Base-by-base conservation (phyloP, 129 eudicot genomes). In the Artemisia annua region DNA sequence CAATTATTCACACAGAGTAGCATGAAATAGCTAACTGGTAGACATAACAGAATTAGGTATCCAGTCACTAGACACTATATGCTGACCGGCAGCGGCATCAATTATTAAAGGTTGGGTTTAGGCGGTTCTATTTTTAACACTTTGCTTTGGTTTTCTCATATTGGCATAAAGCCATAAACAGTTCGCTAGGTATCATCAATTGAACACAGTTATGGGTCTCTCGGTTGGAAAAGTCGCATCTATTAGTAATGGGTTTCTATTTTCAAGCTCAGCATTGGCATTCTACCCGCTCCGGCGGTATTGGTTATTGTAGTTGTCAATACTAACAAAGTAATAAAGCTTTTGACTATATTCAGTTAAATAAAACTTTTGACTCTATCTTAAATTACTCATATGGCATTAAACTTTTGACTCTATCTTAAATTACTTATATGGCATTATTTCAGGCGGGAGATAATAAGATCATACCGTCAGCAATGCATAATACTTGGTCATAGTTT, bases 41-140 rank as follows among this genome's bases (percentile, higher is more conserved):
- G 67, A 32, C 28, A 55, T 64, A 15, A 24, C 71, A 66, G 17
- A 7, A 43, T 75, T 54, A 54, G 65, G 49, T 58, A 53, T 75
- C 66, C 58, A 16, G 54, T 52, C 62, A 64, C 63, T 10, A 6
- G 51, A 16, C 26, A 39, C 55, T n/a, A n/a, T n/a, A n/a, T n/a
- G n/a, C n/a, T n/a, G n/a, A n/a, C n/a, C n/a, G n/a, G n/a, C n/a
- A n/a, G n/a, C n/a, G n/a, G n/a, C n/a, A n/a, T n/a, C n/a, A n/a
- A n/a, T n/a, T n/a, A n/a, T n/a, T n/a, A n/a, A n/a, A n/a, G n/a
- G n/a, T n/a, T n/a, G n/a, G n/a, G n/a, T n/a, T n/a, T n/a, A n/a
- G n/a, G n/a, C n/a, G n/a, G n/a, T n/a, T n/a, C n/a, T n/a, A 16
- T 39, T n/a, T 54, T 15, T 70, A 53, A 70, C 63, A 55, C 20